Conservation (phyloP, 345 rosid genomes). For the Syzygium aqueum region DNA sequence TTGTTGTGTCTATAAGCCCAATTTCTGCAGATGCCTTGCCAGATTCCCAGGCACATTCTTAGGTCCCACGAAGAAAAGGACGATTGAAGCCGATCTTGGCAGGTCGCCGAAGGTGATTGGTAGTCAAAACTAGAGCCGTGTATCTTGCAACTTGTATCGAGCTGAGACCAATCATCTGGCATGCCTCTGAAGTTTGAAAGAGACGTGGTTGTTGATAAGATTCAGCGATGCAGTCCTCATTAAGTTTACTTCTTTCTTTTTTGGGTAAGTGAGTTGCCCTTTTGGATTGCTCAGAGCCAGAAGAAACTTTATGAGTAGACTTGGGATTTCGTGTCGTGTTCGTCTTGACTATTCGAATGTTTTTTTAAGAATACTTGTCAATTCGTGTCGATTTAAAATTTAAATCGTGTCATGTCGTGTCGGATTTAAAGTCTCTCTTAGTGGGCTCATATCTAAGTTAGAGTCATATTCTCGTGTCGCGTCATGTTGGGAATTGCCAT, state of each 20-base stretch:
- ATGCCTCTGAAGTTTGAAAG: neutral
- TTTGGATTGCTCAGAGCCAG: neutral
- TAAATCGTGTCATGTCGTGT: neutral
- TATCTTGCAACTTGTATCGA: neutral
- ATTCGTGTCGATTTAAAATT: neutral
- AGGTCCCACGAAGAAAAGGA: neutral
- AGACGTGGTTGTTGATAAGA: neutral
- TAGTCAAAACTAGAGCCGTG: neutral
- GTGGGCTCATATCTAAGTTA: fast-evolving
- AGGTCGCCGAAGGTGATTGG: neutral
- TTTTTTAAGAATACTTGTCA: neutral
- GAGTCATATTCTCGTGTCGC: neutral
- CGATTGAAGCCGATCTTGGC: neutral
- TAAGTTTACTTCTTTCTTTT: neutral
- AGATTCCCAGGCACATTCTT: neutral
- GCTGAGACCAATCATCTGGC: neutral
- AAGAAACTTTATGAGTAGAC: neutral
- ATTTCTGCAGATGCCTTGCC: neutral
- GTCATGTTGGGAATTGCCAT: neutral
- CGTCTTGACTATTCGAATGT: neutral
- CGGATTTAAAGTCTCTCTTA: neutral
- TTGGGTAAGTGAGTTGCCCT: neutral
- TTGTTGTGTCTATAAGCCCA: neutral
- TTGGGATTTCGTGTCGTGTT: neutral
- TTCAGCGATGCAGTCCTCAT: neutral